Percentiles rank a stretch among this genome's conserved stretches.
These are phyloP conservation scores for Coleophoma cylindrospora DNA, from an alignment of 2,329 filamentous ascomycete genomes.

Conservation along the genomic window DNA sequence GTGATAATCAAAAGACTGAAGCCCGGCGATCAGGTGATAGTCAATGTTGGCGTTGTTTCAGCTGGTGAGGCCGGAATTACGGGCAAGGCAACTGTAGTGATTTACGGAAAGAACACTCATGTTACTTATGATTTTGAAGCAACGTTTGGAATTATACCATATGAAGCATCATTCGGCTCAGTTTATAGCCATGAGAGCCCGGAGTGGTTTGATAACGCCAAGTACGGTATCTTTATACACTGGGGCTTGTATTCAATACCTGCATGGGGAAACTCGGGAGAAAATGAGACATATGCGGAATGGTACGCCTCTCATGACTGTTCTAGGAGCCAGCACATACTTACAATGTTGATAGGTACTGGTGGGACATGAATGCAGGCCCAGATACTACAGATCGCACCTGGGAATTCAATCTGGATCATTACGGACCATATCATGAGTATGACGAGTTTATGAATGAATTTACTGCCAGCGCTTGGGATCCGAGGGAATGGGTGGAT, in stretches of 20 bases:
- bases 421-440: constrained; percentile 41
- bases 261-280: constrained; percentile 39
- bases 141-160: constrained; percentile 26
- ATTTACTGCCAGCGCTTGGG: constrained; percentile 43
- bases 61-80: constrained; percentile 19
- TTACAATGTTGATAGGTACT: constrained; percentile 23
- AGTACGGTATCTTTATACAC: constrained; percentile 56
- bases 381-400: constrained; percentile 1
- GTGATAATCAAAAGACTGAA: constrained; percentile 32
- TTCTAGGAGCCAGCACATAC: background rate
- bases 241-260: constrained; percentile 52
- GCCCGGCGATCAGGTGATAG: constrained; percentile 34
- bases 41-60: constrained; percentile 23
- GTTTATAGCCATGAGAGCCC: constrained; percentile 38
- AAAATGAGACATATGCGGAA: constrained; percentile 3
- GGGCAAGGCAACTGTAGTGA: constrained; percentile 12
- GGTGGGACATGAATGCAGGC: constrained; percentile 34
- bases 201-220: constrained; percentile 47
- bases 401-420: constrained; percentile 39
- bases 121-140: constrained; percentile 4
- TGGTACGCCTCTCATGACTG: constrained; percentile 6
- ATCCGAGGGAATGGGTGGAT: constrained; percentile 47
- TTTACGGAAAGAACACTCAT: constrained; percentile 4
- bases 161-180: constrained; percentile 26
- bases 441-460: constrained; percentile 51